phyloP scores from a whole-genome alignment of 164 flowering plant species.

The Protea cynaroides region DNA sequence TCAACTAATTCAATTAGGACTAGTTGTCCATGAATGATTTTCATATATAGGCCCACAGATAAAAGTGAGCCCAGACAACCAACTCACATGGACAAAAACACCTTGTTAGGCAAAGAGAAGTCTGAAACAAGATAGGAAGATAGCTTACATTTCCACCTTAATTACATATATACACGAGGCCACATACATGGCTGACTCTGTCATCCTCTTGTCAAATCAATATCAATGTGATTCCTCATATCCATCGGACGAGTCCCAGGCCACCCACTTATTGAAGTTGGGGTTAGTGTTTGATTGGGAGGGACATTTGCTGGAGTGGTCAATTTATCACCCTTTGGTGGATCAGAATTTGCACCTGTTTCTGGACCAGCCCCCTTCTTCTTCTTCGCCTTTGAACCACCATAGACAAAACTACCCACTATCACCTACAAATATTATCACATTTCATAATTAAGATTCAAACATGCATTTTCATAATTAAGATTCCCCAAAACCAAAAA shows the following conservation, averaged over 20 bases:
- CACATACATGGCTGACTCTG: conserved; percentile 1
- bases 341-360: conserved; percentile 24
- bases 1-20: too few species aligned
- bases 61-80: too few species aligned
- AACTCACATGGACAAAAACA: too few species aligned
- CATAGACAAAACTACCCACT: conserved; percentile 41
- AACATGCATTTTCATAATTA: too few species aligned
- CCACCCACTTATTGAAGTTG: conserved; percentile 39
- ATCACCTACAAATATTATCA: conserved; percentile 49
- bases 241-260: conserved; percentile 47
- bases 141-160: too few species aligned
- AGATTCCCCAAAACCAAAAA: too few species aligned
- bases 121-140: too few species aligned
- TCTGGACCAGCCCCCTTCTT: conserved; percentile 26
- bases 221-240: conserved; percentile 48
- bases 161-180: conserved; percentile 27
- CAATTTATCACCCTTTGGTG: conserved; percentile 26
- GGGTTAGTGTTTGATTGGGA: conserved; percentile 26
- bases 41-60: too few species aligned
- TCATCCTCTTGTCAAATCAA: conserved; percentile 75
- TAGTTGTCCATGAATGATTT: too few species aligned
- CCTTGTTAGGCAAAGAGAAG: too few species aligned
- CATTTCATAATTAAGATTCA: too few species aligned
- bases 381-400: conserved; percentile 40
- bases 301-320: conserved; percentile 24